Base-by-base conservation (phyloP, 2,329 filamentous ascomycete genomes). In the Verticillium zaregamsianum region DNA sequence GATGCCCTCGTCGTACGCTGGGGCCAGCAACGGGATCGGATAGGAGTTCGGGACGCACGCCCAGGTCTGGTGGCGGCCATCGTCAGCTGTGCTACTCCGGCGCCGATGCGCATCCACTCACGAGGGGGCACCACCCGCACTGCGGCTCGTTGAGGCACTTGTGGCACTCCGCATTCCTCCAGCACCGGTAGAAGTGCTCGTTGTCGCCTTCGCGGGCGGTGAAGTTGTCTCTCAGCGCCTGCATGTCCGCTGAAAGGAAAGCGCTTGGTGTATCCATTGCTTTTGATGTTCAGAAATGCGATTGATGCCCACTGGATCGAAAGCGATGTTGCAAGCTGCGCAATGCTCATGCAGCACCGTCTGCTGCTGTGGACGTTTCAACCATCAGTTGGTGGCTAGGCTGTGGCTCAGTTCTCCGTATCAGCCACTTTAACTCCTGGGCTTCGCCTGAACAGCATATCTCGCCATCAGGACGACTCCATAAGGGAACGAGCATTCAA, bases 91-190 rank as follows among this genome's bases (percentile, higher is more conserved):
- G 59, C 28, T 17, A 52, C 37, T 58, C 23, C 7, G 20, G 12
- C 25, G 35, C 6, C 14, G 45, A 40, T 52, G 54, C 57, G 52
- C 45, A 52, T 20, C 59, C 55, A 71, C 78, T 59, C 74, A 84
- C 82, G 68, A 79, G 82, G 20, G 82, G 81, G 70, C 81, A 84
- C 82, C 82, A 84, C 63, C 79, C 80, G 65, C 82, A 84, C 58
- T 75, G 71, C 4, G 74, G 64, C 23, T 74, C 65, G 40, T 65
- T 65, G 9, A 86, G 72, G 69, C 84, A 86, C 11, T 70, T 68
- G 12, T 71, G 70, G 66, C 83, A 86, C 45, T 78, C 76, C 66
- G 84, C 79, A 32, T 76, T 77, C 12, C 71, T 69, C 84, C 83
- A 86, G 70, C 83, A 86, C 58, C 79, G 76, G 25, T 71, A 68